Evolutionary conservation across 495 filamentous ascomycete genomes (phyloP), one percentile per base, ranked within the genome.

Genomic region (Hypomontagnella monticulosa): DNA sequence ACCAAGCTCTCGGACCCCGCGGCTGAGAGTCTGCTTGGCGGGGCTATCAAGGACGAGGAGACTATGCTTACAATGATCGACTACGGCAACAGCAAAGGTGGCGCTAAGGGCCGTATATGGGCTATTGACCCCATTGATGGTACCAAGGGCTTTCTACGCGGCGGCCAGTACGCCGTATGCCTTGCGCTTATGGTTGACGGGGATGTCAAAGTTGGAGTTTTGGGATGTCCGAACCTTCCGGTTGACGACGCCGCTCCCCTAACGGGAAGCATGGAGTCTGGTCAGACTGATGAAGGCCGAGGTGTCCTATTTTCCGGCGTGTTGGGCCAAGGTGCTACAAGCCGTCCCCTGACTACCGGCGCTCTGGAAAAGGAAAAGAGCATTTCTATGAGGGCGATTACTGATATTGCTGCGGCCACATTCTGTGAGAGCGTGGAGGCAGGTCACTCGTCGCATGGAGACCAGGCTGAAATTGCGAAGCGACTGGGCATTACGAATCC

Each of bases 141-240:
- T 43, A 99, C 95, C 55, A 95, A 96, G 76, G 95, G 95, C 20
- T 99, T 99, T 79, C 81, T 99, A 50, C 84, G 95, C 47, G 96
- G 96, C n/a, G 95, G 92, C 14, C 95, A 99, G 78, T 99, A 99
- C 73, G 95, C 95, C 18, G 92, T 99, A 27, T 97, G 93, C 75
- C 84, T 99, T 0, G 95, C 85, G 32, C 78, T 99, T 70, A 90
- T 99, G 69, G 91, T 92, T 27, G 92, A 97, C 65, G 95, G 94
- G n/a, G 88, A 96, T 47, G 92, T 97, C 61, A 93, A 94, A 73
- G 92, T 96, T 51, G 95, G 94, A 50, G 96, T 94, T 48, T 84
- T 99, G 36, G 96, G 91, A 60, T 97, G 93, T 75, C 95, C 95
- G 9, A 99, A 98, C 76, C 85, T 99, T 12, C 95, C 93, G 3